Evolutionary conservation across 192 early-diverging fungal genomes (phyloP).

Genomic region (Coemansia sp.): DNA sequence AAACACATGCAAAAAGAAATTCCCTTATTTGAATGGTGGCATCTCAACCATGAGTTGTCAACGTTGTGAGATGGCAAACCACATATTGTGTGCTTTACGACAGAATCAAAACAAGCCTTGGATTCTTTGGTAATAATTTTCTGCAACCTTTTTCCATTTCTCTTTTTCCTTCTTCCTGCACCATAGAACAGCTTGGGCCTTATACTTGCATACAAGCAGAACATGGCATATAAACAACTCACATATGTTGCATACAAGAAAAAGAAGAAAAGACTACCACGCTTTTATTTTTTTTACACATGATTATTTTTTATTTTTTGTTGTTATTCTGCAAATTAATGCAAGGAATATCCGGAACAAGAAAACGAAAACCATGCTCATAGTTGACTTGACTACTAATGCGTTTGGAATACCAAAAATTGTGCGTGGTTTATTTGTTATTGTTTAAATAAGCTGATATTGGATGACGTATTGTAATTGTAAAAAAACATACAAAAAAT

Average conservation of each 20-base stretch:
- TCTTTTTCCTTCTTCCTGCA: not conserved
- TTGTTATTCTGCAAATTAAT: not conserved
- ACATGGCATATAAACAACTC: not conserved
- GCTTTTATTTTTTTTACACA: not conserved
- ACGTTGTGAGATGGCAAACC: not conserved
- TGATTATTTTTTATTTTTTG: not conserved
- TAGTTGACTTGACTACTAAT: not conserved
- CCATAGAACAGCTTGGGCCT: not conserved
- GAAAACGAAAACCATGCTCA: not conserved
- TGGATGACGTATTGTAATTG: no score
- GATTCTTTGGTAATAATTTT: not conserved
- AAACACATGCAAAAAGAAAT: not conserved
- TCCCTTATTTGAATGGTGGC: not conserved
- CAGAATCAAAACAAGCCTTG: not conserved
- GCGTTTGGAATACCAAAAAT: not conserved
- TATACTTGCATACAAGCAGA: not conserved
- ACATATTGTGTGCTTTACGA: not conserved
- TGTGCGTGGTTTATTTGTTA: not conserved
- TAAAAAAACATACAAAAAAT: no score
- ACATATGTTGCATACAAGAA: not conserved
- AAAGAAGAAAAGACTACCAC: not conserved
- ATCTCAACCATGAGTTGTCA: not conserved
- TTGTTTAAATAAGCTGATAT: not conserved
- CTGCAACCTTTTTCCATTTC: not conserved
- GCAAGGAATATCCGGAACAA: slow-evolving; percentile 8